These are phyloP conservation scores for Cenchrus fungigraminus DNA, from an alignment of 176 grass and related monocot genomes.

Conservation along the genomic window DNA sequence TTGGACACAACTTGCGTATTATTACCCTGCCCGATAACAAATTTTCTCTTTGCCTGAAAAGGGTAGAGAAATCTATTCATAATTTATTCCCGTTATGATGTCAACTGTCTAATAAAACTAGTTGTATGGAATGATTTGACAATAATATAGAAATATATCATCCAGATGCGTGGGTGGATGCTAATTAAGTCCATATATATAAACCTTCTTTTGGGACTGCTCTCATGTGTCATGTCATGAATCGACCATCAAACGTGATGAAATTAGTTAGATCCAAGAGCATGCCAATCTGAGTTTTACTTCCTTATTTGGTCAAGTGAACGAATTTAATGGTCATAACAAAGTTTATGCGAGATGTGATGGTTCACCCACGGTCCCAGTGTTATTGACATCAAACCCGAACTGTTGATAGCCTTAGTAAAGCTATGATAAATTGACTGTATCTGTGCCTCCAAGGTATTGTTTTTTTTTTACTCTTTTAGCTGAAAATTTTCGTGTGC, in stretches of 20 bases:
- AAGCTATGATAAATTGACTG: slow-evolving; percentile 11
- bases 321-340: neutral
- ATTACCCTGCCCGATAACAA: neutral
- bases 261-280: too few species aligned
- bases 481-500: neutral
- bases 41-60: neutral
- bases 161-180: neutral
- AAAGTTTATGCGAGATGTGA: neutral
- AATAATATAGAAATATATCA: slow-evolving; percentile 1
- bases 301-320: slow-evolving; percentile 19
- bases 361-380: neutral
- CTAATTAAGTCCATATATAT: neutral
- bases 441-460: neutral
- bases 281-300: neutral
- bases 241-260: too few species aligned
- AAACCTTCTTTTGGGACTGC: slow-evolving; percentile 17
- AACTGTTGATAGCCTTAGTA: neutral
- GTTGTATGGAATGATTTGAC: neutral
- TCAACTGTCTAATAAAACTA: neutral
- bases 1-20: neutral
- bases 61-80: neutral
- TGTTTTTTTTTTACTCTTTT: neutral
- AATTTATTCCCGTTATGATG: neutral
- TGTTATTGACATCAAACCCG: slow-evolving; percentile 7
- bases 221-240: neutral